Conservation (phyloP, 2,329 filamentous ascomycete genomes). For the Thielaviopsis euricoi region DNA sequence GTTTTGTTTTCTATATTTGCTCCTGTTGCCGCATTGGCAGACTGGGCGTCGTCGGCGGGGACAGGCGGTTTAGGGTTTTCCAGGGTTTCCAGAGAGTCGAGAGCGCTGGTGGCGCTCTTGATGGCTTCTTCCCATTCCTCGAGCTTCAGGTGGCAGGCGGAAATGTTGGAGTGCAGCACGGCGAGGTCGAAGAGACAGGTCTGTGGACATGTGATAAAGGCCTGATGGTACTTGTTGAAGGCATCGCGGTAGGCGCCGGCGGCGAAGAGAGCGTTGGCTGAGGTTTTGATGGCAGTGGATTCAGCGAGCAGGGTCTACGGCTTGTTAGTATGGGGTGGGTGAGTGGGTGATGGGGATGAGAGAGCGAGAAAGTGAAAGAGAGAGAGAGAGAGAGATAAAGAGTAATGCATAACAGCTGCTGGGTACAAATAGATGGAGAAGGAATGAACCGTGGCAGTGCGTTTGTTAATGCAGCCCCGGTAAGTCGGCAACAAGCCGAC, state of each 20-base stretch:
- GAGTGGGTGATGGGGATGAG: too few species aligned
- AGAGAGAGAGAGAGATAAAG: too few species aligned
- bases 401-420: too few species aligned
- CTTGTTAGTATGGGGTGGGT: too few species aligned
- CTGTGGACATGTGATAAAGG: conserved; percentile 60
- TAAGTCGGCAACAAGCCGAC: neutral
- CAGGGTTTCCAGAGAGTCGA: conserved; percentile 56
- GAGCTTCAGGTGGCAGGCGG: conserved; percentile 75
- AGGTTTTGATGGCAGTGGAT: conserved; percentile 54
- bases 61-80: conserved; percentile 20
- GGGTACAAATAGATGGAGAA: too few species aligned
- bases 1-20: conserved; percentile 23
- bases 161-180: conserved; percentile 74
- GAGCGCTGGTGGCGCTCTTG: conserved; percentile 51
- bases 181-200: conserved; percentile 81
- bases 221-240: conserved; percentile 67
- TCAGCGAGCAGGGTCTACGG: conserved; percentile 48
- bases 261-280: conserved; percentile 67
- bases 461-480: neutral
- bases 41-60: too few species aligned
- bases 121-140: conserved; percentile 73
- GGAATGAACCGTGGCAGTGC: neutral
- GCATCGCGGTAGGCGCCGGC: conserved; percentile 58
- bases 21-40: too few species aligned
- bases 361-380: too few species aligned